Percentiles rank a stretch among this genome's conserved stretches.
Evolutionary conservation across 148 eudicot species (phyloP).

Genomic region (Drosera capensis): DNA sequence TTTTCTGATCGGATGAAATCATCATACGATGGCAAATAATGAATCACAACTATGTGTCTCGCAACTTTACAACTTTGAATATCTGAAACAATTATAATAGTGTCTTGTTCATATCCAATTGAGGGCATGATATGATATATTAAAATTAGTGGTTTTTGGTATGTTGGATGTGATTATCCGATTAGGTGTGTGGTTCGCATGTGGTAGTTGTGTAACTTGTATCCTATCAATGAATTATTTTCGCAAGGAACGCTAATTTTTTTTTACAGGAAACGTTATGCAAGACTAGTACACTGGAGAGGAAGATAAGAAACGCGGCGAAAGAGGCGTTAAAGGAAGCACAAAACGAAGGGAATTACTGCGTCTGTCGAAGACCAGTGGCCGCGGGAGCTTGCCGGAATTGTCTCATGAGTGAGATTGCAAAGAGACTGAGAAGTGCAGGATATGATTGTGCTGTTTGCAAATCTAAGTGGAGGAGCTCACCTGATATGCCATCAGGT

Average conservation of each 20-base stretch:
- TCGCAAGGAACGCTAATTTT: neutral
- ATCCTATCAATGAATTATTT: neutral
- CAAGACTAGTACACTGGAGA: slow-evolving; percentile 42
- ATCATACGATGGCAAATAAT: no score
- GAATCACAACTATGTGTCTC: no score
- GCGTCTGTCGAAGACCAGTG: slow-evolving; percentile 27
- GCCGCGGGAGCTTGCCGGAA: slow-evolving; percentile 30
- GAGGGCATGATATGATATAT: no score
- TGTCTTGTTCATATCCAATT: no score
- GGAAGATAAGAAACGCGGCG: slow-evolving; percentile 36
- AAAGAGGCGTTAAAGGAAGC: slow-evolving; percentile 48
- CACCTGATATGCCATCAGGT: slow-evolving; percentile 82
- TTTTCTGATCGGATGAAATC: no score
- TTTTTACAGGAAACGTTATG: slow-evolving; percentile 41
- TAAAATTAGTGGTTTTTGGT: no score
- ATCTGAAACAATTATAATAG: no score
- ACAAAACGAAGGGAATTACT: slow-evolving; percentile 19
- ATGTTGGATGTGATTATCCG: no score
- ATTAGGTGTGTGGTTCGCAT: no score
- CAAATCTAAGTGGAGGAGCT: slow-evolving; percentile 78
- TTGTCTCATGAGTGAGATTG: slow-evolving; percentile 46
- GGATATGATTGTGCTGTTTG: slow-evolving; percentile 61
- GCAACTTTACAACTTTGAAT: no score
- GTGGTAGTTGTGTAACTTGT: neutral
- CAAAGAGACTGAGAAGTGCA: slow-evolving; percentile 33